A percentile compares a stretch with the other conserved stretches of the same genome.
Evolutionary conservation across 768 basidiomycete species (phyloP).

Genomic region (Serendipita sp.): DNA sequence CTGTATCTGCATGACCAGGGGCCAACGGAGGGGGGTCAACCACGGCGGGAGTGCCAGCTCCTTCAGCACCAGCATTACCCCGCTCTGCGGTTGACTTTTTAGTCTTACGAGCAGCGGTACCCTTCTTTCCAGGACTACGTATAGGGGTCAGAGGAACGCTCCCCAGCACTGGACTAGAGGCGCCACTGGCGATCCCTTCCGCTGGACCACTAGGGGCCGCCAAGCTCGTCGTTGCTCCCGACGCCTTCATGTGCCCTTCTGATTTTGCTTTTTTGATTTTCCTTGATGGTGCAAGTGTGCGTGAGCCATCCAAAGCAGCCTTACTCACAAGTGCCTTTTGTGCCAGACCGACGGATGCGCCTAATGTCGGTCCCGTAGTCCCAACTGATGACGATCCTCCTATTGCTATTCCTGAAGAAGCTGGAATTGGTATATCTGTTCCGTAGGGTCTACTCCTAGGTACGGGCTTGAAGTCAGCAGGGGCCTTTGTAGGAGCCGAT

Average conservation of each 20-base stretch:
- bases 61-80: neutral
- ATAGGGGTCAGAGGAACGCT: neutral
- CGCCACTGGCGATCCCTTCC: no score
- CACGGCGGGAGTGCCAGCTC: neutral
- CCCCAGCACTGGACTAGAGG: no score
- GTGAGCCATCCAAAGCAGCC: neutral
- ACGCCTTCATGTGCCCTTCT: neutral
- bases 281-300: neutral
- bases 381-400: no score
- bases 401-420: no score
- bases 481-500: neutral
- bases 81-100: no score
- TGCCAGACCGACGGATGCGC: neutral
- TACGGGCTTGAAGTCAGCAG: neutral
- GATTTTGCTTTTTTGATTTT: constrained; percentile 1
- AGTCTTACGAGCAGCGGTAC: neutral
- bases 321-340: neutral
- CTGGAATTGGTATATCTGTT: no score
- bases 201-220: neutral
- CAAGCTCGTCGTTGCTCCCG: no score
- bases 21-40: neutral
- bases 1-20: neutral
- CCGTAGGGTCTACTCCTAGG: neutral
- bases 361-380: no score
- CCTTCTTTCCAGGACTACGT: neutral